Conservation (phyloP, 2,329 filamentous ascomycete genomes). For the Myotisia sp. region DNA sequence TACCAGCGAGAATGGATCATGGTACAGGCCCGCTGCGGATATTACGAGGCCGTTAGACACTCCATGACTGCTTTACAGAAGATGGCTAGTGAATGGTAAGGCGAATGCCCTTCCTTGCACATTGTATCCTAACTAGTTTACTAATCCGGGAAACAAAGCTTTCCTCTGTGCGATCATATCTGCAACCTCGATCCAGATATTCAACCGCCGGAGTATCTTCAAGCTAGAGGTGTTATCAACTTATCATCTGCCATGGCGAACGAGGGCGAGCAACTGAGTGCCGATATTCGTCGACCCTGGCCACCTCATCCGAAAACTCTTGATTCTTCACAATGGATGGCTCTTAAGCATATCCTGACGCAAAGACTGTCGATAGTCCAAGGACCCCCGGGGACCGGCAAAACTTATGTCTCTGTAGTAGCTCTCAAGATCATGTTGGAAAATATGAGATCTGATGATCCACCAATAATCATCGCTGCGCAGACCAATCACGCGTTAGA, state of each 20-base stretch:
- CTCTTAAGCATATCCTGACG: conserved; percentile 55
- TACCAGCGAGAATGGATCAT: conserved; percentile 58
- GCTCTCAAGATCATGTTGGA: conserved; percentile 52
- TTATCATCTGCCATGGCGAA: conserved; percentile 32
- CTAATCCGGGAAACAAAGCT: conserved; percentile 22
- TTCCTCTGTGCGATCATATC: conserved; percentile 32
- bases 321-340: conserved; percentile 56
- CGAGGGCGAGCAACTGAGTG: conserved; percentile 24
- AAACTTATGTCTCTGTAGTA: conserved; percentile 67
- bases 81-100: conserved; percentile 39
- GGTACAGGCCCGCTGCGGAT: conserved; percentile 59
- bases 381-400: conserved; percentile 66
- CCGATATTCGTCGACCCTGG: conserved; percentile 44
- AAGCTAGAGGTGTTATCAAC: conserved; percentile 36
- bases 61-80: conserved; percentile 60
- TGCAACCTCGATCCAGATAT: conserved; percentile 28
- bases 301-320: conserved; percentile 34
- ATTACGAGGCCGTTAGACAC: conserved; percentile 64
- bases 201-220: conserved; percentile 39
- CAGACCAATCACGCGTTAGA: conserved; percentile 88
- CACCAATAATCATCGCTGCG: conserved; percentile 64
- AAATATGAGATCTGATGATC: conserved; percentile 42
- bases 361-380: conserved; percentile 63
- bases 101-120: not conserved
- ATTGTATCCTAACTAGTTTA: too few relatives aligned